Percentiles rank a stretch among this genome's conserved stretches.
phyloP scores from a whole-genome alignment of 208 protist species.

The Trypanosoma vivax region DNA sequence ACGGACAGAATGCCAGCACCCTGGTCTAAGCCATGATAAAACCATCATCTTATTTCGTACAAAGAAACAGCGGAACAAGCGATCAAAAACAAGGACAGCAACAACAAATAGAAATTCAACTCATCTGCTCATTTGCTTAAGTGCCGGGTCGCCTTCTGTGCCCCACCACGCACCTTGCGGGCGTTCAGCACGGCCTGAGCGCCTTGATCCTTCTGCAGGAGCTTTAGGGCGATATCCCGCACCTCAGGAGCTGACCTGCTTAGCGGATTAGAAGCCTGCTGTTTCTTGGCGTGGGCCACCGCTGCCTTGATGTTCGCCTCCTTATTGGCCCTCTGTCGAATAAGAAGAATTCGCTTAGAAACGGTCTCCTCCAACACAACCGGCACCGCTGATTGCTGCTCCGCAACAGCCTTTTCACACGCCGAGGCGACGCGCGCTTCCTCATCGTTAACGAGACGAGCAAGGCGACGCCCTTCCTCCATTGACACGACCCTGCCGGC shows the following conservation, averaged over 20 bases:
- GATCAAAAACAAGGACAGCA: no score
- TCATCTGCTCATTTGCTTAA: no score
- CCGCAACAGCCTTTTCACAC: slow-evolving; percentile 24
- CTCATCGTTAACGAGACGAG: slow-evolving; percentile 53
- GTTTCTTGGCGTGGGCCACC: slow-evolving; percentile 47
- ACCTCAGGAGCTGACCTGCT: slow-evolving; percentile 26
- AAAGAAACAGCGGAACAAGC: no score
- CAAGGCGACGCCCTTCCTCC: slow-evolving; percentile 64
- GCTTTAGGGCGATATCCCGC: slow-evolving; percentile 25
- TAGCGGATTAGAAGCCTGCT: slow-evolving; percentile 19
- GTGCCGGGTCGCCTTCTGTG: slow-evolving; percentile 23
- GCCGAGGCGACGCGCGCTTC: slow-evolving; percentile 26
- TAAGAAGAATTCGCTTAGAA: slow-evolving; percentile 58
- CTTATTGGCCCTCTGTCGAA: slow-evolving; percentile 60
- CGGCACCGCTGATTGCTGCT: slow-evolving; percentile 15
- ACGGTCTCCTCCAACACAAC: slow-evolving; percentile 70
- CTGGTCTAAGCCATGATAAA: no score
- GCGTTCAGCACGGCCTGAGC: slow-evolving; percentile 19
- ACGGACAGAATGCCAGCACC: no score
- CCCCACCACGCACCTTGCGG: slow-evolving; percentile 29
- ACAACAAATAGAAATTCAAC: no score
- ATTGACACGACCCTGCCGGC: slow-evolving; percentile 67
- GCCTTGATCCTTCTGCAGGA: slow-evolving; percentile 32
- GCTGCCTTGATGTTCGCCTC: slow-evolving; percentile 61
- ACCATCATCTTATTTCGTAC: no score